Base-by-base conservation (phyloP, 805 yeast genomes). In the Wickerhamiella alocasiicola region DNA sequence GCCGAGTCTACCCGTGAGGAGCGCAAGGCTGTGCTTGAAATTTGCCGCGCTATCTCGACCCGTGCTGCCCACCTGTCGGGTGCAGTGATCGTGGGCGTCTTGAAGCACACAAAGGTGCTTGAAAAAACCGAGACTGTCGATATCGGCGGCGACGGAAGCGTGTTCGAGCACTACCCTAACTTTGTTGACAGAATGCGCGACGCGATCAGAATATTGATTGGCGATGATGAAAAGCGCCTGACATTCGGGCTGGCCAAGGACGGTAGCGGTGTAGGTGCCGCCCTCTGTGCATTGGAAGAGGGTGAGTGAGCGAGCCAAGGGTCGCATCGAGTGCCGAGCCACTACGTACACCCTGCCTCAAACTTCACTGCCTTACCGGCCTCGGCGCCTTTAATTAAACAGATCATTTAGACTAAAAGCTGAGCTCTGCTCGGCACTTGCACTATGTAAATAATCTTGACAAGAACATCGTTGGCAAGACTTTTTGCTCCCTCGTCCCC, bases 241-340 rank as follows among this genome's bases (percentile, higher is more conserved):
- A 79, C 76, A 51, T 64, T 88, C 46, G 76, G 76, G 47, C 77
- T 87, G 49, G 91, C 96, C 23, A 82, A 83, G 59, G 97, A 91
- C 55, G 97, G 97, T 35, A 79, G 94, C 43, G 95, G 95, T 45
- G 95, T 87, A 32, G 98, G 98, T 49, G 97, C 96, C 34, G 97
- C 97, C 2, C 66, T 88, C 46, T 83, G 95, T 65, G 96, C 95
- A 6, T 56, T 66, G n/a, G 41, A 37, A 20, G 35, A 37, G 15
- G 35, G 35, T n/a, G n/a, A n/a, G n/a, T n/a, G n/a, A n/a, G n/a
- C n/a, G n/a, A n/a, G n/a, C n/a, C n/a, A n/a, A n/a, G n/a, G n/a
- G n/a, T n/a, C n/a, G n/a, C n/a, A n/a, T n/a, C n/a, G n/a, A n/a
- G n/a, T n/a, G n/a, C n/a, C n/a, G n/a, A n/a, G n/a, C n/a, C n/a